Percentiles rank a stretch among this genome's conserved stretches.
phyloP scores from a whole-genome alignment of 164 flowering plant species.

The Piper longum region DNA sequence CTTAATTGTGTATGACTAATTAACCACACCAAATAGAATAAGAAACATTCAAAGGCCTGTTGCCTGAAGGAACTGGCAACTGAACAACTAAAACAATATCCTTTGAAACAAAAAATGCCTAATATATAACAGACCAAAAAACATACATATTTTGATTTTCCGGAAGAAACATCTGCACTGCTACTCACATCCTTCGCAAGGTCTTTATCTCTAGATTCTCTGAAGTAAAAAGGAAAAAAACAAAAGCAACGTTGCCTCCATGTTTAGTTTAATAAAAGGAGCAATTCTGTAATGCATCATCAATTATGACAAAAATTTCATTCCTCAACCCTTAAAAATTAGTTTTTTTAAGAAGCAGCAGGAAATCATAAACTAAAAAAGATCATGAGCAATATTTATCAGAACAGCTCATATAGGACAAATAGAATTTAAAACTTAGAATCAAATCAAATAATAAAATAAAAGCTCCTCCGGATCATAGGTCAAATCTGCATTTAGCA shows the following conservation, averaged over 20 bases:
- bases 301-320: neutral
- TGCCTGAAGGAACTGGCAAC: constrained; percentile 4
- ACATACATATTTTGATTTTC: constrained; percentile 73
- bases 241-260: neutral
- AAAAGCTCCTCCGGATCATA: no score
- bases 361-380: no score
- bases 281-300: neutral
- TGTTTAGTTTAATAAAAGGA: neutral
- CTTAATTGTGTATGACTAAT: no score
- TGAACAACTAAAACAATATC: constrained; percentile 4
- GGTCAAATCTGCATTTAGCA: no score
- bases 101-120: constrained; percentile 4
- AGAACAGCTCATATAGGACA: no score
- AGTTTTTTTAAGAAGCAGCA: no score
- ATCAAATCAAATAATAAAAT: no score
- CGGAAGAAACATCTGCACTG: constrained; percentile 28
- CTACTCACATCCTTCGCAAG: constrained; percentile 41
- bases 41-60: no score
- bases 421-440: no score
- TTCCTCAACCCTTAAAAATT: no score
- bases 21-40: no score
- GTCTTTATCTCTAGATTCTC: constrained; percentile 48
- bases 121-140: constrained; percentile 6
- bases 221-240: constrained; percentile 10
- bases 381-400: no score